A percentile compares a stretch with the other conserved stretches of the same genome.
phyloP scores from a whole-genome alignment of 2,329 filamentous ascomycete species.

The Massarina eburnea region DNA sequence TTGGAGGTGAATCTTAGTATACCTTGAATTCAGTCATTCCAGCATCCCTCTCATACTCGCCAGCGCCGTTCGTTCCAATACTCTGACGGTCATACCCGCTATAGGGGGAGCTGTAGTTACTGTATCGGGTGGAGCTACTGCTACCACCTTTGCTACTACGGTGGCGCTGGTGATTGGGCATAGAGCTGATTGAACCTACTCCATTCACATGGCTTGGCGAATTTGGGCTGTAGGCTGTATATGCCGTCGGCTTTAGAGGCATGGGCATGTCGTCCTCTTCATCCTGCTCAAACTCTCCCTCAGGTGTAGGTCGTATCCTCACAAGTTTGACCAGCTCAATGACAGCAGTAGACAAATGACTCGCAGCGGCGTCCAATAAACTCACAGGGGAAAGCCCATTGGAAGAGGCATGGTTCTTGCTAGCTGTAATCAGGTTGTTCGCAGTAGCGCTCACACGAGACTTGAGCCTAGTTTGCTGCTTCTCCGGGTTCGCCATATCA shows the following conservation, averaged over 20 bases:
- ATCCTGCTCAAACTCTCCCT: slow-evolving; percentile 75
- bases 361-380: slow-evolving; percentile 87
- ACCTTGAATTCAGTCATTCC: slow-evolving; percentile 64
- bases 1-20: slow-evolving; percentile 20
- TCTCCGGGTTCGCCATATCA: slow-evolving; percentile 34
- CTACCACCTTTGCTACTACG: slow-evolving; percentile 42
- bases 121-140: slow-evolving; percentile 38
- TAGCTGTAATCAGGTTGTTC: slow-evolving; percentile 92
- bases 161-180: slow-evolving; percentile 22
- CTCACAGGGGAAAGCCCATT: slow-evolving; percentile 90
- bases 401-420: slow-evolving; percentile 84
- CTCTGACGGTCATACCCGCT: slow-evolving; percentile 40
- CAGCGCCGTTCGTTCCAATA: slow-evolving; percentile 25
- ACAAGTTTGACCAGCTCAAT: slow-evolving; percentile 82
- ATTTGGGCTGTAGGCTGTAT: slow-evolving; percentile 22
- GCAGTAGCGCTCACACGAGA: slow-evolving; percentile 85
- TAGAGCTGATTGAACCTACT: slow-evolving; percentile 9
- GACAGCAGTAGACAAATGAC: slow-evolving; percentile 81
- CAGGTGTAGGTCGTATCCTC: slow-evolving; percentile 78
- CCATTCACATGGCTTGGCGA: slow-evolving; percentile 24
- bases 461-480: slow-evolving; percentile 71
- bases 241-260: slow-evolving; percentile 33
- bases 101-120: slow-evolving; percentile 39
- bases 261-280: slow-evolving; percentile 57
- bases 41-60: slow-evolving; percentile 25